These are phyloP conservation scores for Aphanomyces euteiches DNA, from an alignment of 352 stramenopile genomes.

Conservation along the genomic window DNA sequence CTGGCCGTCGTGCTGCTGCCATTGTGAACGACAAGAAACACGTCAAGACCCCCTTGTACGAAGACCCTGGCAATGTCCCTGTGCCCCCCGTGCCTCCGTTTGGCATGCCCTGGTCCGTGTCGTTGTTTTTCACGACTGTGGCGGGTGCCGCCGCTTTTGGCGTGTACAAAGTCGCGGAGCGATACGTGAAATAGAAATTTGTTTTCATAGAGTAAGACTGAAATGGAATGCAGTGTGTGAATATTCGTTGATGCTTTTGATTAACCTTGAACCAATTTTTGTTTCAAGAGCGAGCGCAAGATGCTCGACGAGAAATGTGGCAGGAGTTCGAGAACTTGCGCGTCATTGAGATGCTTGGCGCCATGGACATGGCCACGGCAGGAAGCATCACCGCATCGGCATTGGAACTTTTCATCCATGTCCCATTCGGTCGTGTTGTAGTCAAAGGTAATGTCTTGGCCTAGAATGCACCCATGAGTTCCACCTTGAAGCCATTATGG, in stretches of 20 bases:
- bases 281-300: conserved; percentile 24
- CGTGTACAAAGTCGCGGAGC: conserved; percentile 52
- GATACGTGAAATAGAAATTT: conserved; percentile 27
- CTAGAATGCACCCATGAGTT: conserved; percentile 4
- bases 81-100: conserved; percentile 69
- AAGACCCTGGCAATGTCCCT: conserved; percentile 78
- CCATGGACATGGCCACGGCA: conserved; percentile 70
- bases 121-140: conserved; percentile 48
- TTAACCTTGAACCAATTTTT: conserved; percentile 27
- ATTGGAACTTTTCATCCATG: conserved; percentile 89
- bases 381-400: conserved; percentile 58
- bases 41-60: conserved; percentile 65
- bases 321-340: conserved; percentile 38
- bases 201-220: background rate
- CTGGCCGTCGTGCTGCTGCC: conserved; percentile 65
- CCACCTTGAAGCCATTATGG: background rate
- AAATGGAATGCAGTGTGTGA: background rate
- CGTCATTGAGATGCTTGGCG: conserved; percentile 73
- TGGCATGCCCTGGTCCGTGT: conserved; percentile 62
- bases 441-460: conserved; percentile 39
- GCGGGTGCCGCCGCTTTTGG: conserved; percentile 62
- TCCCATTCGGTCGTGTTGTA: conserved; percentile 89
- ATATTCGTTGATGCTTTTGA: background rate
- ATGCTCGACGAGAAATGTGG: conserved; percentile 21
- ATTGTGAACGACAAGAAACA: conserved; percentile 78